These are phyloP conservation scores for Anthoceros angustus DNA, from an alignment of 225 moss, liverwort and hornwort genomes.

Conservation along the genomic window DNA sequence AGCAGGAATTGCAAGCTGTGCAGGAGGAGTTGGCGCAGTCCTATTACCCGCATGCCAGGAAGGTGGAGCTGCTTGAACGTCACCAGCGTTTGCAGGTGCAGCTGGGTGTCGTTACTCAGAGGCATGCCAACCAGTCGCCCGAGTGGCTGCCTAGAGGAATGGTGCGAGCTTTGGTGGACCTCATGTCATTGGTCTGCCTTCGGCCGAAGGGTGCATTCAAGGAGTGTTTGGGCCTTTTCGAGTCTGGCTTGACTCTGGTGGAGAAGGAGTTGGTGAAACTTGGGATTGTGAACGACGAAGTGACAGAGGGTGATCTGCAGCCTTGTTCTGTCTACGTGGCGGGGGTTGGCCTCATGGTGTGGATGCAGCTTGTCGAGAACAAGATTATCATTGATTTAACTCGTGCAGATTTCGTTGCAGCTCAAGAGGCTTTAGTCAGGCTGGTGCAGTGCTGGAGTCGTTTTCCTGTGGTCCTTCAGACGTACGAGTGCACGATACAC, in stretches of 20 bases:
- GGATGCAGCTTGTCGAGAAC: conserved; percentile 85
- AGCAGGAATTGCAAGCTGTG: neutral
- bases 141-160: conserved; percentile 91
- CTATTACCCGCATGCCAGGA: conserved; percentile 14
- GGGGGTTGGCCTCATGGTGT: conserved; percentile 65
- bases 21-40: neutral
- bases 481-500: conserved; percentile 65
- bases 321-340: conserved; percentile 81
- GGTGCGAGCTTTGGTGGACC: conserved; percentile 65
- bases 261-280: conserved; percentile 56
- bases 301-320: conserved; percentile 65
- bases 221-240: conserved; percentile 56
- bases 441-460: conserved; percentile 61
- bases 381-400: conserved; percentile 72
- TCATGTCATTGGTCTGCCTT: conserved; percentile 65
- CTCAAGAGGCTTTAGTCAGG: conserved; percentile 67
- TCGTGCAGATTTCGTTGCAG: conserved; percentile 45
- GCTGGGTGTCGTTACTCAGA: conserved; percentile 10
- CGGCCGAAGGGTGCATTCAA: conserved; percentile 93
- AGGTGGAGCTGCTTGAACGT: conserved; percentile 43
- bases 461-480: conserved; percentile 65
- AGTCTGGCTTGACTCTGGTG: conserved; percentile 55
- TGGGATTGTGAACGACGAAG: conserved; percentile 39
- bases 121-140: neutral
- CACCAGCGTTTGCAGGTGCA: conserved; percentile 40